Evolutionary conservation across 768 basidiomycete species (phyloP).

Genomic region (Phlegmacium glaucopus): DNA sequence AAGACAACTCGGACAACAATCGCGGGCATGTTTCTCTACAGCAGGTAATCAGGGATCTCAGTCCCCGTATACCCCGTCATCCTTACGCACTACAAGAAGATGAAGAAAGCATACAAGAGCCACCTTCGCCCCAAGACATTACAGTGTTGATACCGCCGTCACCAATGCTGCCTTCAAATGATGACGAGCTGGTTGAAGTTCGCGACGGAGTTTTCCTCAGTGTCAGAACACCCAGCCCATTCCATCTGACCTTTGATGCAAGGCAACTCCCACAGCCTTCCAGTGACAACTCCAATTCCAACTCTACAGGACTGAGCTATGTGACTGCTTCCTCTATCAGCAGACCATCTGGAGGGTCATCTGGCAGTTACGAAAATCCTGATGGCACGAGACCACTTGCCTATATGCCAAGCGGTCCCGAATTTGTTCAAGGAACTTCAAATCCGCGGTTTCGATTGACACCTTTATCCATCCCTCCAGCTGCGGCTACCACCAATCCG

Average conservation of each 20-base stretch:
- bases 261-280: constrained; percentile 1
- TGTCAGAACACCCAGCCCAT: constrained; percentile 43
- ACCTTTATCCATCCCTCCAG: constrained; percentile 7
- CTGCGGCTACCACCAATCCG: constrained; percentile 4
- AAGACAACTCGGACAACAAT: constrained; percentile 20
- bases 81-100: not conserved
- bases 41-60: constrained; percentile 40
- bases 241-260: constrained; percentile 38
- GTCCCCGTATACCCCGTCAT: constrained; percentile 35
- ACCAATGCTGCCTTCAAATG: not conserved
- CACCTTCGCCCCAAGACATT: too few relatives aligned
- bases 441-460: constrained; percentile 19
- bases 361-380: not conserved
- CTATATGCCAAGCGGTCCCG: constrained; percentile 6
- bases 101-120: too few relatives aligned
- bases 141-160: too few relatives aligned
- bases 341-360: constrained; percentile 9
- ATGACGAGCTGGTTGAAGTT: constrained; percentile 7
- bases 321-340: constrained; percentile 2
- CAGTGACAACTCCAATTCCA: constrained; percentile 1
- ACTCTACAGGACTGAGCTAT: not conserved
- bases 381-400: not conserved
- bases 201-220: constrained; percentile 24
- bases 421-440: constrained; percentile 17
- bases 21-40: constrained; percentile 29